A percentile compares a stretch with the other conserved stretches of the same genome.
phyloP scores from a whole-genome alignment of 2,329 filamentous ascomycete species.

The Peltaster fructicola region DNA sequence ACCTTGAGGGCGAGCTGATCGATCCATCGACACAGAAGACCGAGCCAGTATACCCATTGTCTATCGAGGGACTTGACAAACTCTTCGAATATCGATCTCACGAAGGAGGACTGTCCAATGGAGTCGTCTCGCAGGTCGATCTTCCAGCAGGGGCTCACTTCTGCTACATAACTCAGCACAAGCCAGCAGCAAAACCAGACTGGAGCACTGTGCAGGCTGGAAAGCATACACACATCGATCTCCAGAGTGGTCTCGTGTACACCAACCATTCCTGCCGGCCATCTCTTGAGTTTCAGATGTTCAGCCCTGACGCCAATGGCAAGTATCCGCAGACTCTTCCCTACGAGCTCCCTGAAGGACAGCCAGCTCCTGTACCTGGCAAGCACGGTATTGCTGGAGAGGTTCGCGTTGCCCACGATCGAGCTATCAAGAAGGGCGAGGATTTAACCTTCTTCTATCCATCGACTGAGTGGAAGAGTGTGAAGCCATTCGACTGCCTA shows the following conservation, averaged over 20 bases:
- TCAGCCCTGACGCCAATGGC: conserved; percentile 10
- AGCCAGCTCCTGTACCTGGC: conserved; percentile 2
- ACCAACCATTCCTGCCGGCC: conserved; percentile 40
- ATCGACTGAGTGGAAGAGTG: conserved; percentile 31
- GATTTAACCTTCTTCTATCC: conserved; percentile 32
- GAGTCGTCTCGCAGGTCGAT: conserved; percentile 30
- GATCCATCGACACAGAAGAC: conserved; percentile 4
- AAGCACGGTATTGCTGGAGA: conserved; percentile 5
- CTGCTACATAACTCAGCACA: conserved; percentile 29
- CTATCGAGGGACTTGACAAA: conserved; percentile 3
- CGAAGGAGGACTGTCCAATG: conserved; percentile 7
- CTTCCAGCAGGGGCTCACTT: conserved; percentile 35
- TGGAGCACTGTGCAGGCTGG: conserved; percentile 37
- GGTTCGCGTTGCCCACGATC: conserved; percentile 14
- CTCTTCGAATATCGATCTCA: conserved; percentile 4
- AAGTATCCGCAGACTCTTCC: conserved; percentile 8
- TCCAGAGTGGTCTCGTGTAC: conserved; percentile 39
- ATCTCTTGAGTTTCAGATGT: conserved; percentile 36
- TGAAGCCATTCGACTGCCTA: conserved; percentile 26
- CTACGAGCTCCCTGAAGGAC: conserved; percentile 1
- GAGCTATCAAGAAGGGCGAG: conserved; percentile 23
- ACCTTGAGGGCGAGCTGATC: conserved; percentile 3
- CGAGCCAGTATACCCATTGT: conserved; percentile 3
- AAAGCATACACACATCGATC: conserved; percentile 33
- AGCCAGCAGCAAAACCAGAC: conserved; percentile 24